phyloP scores from a whole-genome alignment of 257 asterid genomes.

The Przewalskia tangutica region DNA sequence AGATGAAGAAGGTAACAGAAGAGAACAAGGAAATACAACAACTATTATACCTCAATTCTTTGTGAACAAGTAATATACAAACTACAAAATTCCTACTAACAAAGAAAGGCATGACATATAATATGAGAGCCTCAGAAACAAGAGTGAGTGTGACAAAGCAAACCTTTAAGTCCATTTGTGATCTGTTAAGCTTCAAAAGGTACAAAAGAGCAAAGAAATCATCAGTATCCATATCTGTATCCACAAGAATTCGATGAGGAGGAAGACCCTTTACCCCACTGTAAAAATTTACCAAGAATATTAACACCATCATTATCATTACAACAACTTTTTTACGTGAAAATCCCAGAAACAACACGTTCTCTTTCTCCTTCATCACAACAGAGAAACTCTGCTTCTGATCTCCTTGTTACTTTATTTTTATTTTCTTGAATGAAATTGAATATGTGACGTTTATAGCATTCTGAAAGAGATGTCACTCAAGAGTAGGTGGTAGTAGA shows the following conservation, averaged over 20 bases:
- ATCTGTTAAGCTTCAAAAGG: slow-evolving; percentile 64
- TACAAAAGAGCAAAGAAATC: slow-evolving; percentile 82
- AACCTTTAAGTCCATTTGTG: slow-evolving; percentile 77
- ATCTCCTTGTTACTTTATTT: background rate
- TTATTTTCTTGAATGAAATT: background rate
- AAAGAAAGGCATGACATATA: background rate
- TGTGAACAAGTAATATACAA: background rate
- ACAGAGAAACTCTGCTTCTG: background rate
- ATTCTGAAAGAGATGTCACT: background rate
- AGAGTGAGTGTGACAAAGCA: background rate
- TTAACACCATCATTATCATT: background rate
- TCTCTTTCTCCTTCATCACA: background rate
- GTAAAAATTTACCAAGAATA: background rate
- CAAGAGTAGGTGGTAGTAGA: background rate
- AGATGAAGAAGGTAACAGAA: background rate
- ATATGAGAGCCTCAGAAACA: background rate
- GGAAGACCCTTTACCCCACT: slow-evolving; percentile 12
- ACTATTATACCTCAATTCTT: background rate
- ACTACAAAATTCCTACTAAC: background rate
- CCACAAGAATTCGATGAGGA: slow-evolving; percentile 69
- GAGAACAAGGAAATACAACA: background rate
- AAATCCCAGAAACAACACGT: background rate
- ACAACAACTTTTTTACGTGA: background rate
- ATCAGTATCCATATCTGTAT: slow-evolving; percentile 79
- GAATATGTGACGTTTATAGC: background rate